Conservation (phyloP, 2,329 filamentous ascomycete species). For the Corynespora cassiicola region DNA sequence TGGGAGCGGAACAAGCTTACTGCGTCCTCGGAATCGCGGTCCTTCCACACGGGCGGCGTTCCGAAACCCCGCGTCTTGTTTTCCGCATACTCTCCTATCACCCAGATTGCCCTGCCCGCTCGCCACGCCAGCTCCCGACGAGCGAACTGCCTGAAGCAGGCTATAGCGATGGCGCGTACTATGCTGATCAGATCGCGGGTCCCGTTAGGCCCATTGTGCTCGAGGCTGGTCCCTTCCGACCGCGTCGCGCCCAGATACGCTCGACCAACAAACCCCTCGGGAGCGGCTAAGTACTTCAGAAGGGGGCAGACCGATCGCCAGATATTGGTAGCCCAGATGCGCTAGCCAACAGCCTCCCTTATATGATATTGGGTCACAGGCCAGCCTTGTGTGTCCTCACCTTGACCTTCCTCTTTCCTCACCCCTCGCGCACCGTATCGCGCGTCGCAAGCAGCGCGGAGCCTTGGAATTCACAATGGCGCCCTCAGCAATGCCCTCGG, state of each 20-base stretch:
- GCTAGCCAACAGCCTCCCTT: conserved; percentile 6
- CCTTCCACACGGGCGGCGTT: conserved; percentile 5
- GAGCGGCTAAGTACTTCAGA: conserved; percentile 39
- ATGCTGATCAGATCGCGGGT: conserved; percentile 20
- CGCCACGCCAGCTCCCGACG: too few relatives aligned
- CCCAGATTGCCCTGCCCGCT: not conserved
- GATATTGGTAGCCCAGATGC: conserved; percentile 21
- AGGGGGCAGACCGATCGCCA: conserved; percentile 17
- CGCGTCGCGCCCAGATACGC: conserved; percentile 3
- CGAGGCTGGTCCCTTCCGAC: conserved; percentile 17
- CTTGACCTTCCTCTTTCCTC: conserved; percentile 3
- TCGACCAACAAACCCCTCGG: conserved; percentile 13
- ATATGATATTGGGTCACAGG: conserved; percentile 13
- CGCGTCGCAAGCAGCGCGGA: not conserved
- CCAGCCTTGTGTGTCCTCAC: conserved; percentile 3
- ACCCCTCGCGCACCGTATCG: conserved; percentile 1
- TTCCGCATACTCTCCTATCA: conserved; percentile 17
- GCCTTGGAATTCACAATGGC: conserved; percentile 24
- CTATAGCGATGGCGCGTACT: not conserved
- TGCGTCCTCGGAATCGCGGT: conserved; percentile 5
- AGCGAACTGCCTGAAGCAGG: too few relatives aligned
- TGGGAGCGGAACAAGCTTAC: too few relatives aligned
- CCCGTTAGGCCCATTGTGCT: conserved; percentile 23
- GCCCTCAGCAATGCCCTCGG: conserved; percentile 36
- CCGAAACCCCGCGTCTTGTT: conserved; percentile 25